These are phyloP conservation scores for Auriscalpium orientale DNA, from an alignment of 768 basidiomycete species.

Conservation along the genomic window DNA sequence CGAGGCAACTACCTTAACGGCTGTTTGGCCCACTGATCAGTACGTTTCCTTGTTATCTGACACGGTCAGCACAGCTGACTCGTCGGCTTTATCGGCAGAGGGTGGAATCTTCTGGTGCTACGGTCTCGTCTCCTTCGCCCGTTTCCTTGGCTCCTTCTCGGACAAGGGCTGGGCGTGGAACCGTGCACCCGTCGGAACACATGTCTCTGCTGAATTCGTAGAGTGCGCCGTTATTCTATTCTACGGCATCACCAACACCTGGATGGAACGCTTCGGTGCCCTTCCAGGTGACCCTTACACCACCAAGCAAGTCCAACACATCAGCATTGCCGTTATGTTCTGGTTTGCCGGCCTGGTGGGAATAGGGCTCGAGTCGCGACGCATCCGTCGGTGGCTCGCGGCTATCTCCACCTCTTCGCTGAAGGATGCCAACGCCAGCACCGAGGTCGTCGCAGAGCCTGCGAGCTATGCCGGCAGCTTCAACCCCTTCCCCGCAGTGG, in stretches of 20 bases:
- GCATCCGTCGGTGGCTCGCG: constrained; percentile 67
- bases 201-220: constrained; percentile 62
- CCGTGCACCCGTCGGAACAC: constrained; percentile 35
- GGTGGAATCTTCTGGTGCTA: constrained; percentile 91
- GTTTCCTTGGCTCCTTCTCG: constrained; percentile 87
- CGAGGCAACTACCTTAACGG: constrained; percentile 70
- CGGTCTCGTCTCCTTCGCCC: constrained; percentile 82
- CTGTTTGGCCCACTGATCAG: constrained; percentile 91
- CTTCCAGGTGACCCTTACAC: constrained; percentile 75
- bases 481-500: constrained; percentile 89
- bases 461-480: constrained; percentile 70
- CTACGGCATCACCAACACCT: constrained; percentile 88
- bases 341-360: constrained; percentile 89
- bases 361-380: constrained; percentile 80
- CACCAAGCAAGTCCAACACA: constrained; percentile 90
- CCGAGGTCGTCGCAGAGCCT: constrained; percentile 54
- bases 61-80: constrained; percentile 3
- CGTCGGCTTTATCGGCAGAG: constrained; percentile 36
- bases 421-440: constrained; percentile 15
- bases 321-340: constrained; percentile 93
- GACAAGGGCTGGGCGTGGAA: constrained; percentile 97
- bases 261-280: constrained; percentile 95
- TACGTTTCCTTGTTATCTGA: constrained; percentile 28
- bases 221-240: constrained; percentile 78
- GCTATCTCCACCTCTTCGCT: constrained; percentile 37